Percentiles rank a stretch among this genome's conserved stretches.
These are phyloP conservation scores for Epichloe gansuensis DNA, from an alignment of 2,329 filamentous ascomycete genomes.

Conservation along the genomic window DNA sequence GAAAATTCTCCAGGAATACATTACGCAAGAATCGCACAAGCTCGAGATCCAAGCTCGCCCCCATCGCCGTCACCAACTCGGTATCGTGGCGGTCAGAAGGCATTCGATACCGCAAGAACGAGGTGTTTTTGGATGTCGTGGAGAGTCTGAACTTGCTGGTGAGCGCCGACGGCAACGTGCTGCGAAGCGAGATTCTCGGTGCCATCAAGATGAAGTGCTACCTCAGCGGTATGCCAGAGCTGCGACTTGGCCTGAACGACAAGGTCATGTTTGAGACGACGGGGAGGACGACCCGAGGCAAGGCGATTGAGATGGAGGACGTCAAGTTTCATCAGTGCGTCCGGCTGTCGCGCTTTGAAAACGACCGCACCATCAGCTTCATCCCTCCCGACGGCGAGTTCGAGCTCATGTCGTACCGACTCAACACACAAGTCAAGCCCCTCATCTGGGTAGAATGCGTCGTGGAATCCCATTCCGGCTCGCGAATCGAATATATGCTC, in stretches of 20 bases:
- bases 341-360: slow-evolving; percentile 88
- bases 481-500: slow-evolving; percentile 96
- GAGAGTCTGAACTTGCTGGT: slow-evolving; percentile 95
- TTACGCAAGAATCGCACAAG: slow-evolving; percentile 98
- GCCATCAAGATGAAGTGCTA: slow-evolving; percentile 99
- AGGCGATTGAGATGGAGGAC: slow-evolving; percentile 98
- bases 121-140: slow-evolving; percentile 95
- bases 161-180: slow-evolving; percentile 84
- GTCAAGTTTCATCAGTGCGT: slow-evolving; percentile 99
- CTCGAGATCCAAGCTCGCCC: slow-evolving; percentile 91
- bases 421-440: slow-evolving; percentile 98
- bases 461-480: slow-evolving; percentile 90
- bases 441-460: slow-evolving; percentile 98
- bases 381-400: slow-evolving; percentile 98
- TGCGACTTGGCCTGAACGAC: slow-evolving; percentile 89
- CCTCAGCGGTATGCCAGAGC: slow-evolving; percentile 92
- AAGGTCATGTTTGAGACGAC: slow-evolving; percentile 99
- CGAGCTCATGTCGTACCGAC: slow-evolving; percentile 96
- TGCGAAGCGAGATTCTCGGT: slow-evolving; percentile 91
- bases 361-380: slow-evolving; percentile 96
- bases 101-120: slow-evolving; percentile 97
- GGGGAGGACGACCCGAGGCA: slow-evolving; percentile 82
- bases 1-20: slow-evolving; percentile 98
- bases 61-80: slow-evolving; percentile 95
- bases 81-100: slow-evolving; percentile 97